Conservation (phyloP, 1,139 yeast genomes). For the Geotrichum histeridarum region DNA sequence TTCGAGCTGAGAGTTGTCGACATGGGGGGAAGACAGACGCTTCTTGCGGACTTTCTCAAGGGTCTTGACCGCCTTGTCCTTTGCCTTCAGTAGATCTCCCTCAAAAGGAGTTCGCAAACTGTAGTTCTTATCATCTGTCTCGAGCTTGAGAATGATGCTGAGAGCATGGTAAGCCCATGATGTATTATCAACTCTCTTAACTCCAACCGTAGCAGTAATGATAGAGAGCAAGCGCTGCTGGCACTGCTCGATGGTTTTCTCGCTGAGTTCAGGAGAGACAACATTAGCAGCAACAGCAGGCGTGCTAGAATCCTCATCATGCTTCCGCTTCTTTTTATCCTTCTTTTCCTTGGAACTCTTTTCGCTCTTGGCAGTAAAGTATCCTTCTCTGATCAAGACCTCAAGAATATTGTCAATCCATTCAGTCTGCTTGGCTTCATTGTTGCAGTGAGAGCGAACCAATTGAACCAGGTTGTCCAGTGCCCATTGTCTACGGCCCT, state of each 20-base stretch:
- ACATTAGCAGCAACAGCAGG: constrained; percentile 14
- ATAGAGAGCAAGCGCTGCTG: constrained; percentile 61
- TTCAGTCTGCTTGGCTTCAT: constrained; percentile 26
- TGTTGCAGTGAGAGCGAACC: constrained; percentile 32
- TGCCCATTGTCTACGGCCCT: constrained; percentile 56
- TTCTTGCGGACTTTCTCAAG: constrained; percentile 46
- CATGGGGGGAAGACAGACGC: constrained; percentile 39
- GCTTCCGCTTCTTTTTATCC: constrained; percentile 20
- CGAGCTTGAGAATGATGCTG: constrained; percentile 23
- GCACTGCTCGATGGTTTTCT: constrained; percentile 25
- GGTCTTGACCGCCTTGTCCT: constrained; percentile 48
- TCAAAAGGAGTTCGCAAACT: constrained; percentile 33
- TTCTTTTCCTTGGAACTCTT: constrained; percentile 12
- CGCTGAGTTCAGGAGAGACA: constrained; percentile 21
- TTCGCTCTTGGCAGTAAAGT: constrained; percentile 40
- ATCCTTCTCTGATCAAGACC: constrained; percentile 52
- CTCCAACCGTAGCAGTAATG: constrained; percentile 42
- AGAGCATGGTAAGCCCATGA: constrained; percentile 54
- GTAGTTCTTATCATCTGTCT: constrained; percentile 21
- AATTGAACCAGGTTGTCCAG: constrained; percentile 61
- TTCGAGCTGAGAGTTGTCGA: constrained; percentile 40
- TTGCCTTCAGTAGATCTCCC: constrained; percentile 41
- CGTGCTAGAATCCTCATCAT: constrained; percentile 5
- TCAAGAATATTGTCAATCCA: constrained; percentile 50
- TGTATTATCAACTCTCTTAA: constrained; percentile 42